Base-by-base conservation (phyloP, 345 rosid species). In the Fremontodendron californicum region DNA sequence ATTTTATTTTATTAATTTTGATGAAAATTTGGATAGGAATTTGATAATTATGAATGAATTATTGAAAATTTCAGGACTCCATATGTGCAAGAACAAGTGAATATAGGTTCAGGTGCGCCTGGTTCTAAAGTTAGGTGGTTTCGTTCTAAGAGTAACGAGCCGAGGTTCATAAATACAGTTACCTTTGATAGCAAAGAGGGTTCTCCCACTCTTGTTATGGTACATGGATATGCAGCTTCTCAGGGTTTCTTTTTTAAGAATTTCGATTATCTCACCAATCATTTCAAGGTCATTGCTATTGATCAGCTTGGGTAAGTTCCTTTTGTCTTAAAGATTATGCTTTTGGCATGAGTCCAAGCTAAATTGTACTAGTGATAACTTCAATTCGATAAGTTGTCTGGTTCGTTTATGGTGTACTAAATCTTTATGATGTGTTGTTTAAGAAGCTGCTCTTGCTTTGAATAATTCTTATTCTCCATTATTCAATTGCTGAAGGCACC, bases 221-320 rank as follows among this genome's bases (percentile, higher is more conserved):
- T 96, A 73, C 99, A 96, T 82, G 99, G 99, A 5, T 96, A 96
- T 76, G 98, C 49, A 77, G 97, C 98, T 77, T 96, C 99, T 73
- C 97, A 90, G 77, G 99, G 99, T 27, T 94, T 96, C 78, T 92
- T 94, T 86, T 96, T 94, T 43, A 88, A 93, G 71, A 96, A 92
- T 68, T 96, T 92, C 5, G 97, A 96, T 85, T 91, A 91, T 25
- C 98, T 96, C 23, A 90, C 97, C 45, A 82, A 80, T 58, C 92
- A 86, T 29, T 96, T 96, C 80, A 88, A 85, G 76, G 89, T 96
- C 78, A 90, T 96, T 52, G 97, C 98, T 43, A 78, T 96, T 71
- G 99, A 96, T 87, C 95, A 89, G 85, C 97, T 96, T 21, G 99
- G 99, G 99, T 94, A 82, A 82, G 86, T 60, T 40, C 8, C 37